Percentiles rank a stretch among this genome's conserved stretches.
Evolutionary conservation across 306 rosid species (phyloP).

Genomic region (Gastrolobium bilobum): DNA sequence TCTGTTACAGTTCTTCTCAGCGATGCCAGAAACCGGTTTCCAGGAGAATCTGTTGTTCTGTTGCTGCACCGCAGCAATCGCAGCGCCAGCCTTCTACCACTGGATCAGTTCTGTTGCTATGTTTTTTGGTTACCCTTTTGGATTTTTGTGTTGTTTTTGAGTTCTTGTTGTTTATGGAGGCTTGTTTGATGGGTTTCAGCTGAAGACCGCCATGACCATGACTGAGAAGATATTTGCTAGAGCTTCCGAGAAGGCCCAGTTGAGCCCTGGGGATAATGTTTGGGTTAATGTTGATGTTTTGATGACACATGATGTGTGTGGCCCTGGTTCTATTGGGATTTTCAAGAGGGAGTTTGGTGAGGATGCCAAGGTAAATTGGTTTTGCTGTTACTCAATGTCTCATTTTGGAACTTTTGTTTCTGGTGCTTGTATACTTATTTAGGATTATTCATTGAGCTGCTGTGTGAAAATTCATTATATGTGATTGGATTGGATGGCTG

Average conservation of each 20-base stretch:
- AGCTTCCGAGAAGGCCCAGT: slow-evolving; percentile 76
- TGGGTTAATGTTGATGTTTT: slow-evolving; percentile 90
- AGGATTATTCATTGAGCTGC: not conserved
- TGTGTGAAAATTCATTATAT: not conserved
- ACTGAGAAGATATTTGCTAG: slow-evolving; percentile 92
- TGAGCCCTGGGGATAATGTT: slow-evolving; percentile 86
- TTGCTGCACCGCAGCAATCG: slow-evolving; percentile 75
- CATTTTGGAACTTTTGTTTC: not conserved
- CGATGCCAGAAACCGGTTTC: slow-evolving; percentile 57
- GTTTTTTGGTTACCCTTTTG: slow-evolving; percentile 14
- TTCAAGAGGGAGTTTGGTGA: slow-evolving; percentile 96
- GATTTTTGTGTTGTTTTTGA: slow-evolving; percentile 22
- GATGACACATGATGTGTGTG: slow-evolving; percentile 97
- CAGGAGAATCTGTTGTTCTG: slow-evolving; percentile 69
- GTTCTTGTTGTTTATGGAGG: slow-evolving; percentile 27
- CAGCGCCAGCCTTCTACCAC: slow-evolving; percentile 84
- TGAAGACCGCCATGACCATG: slow-evolving; percentile 91
- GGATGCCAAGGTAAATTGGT: slow-evolving; percentile 72
- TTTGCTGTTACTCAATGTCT: slow-evolving; percentile 1
- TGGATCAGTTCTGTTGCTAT: slow-evolving; percentile 70
- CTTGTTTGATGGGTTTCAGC: slow-evolving; percentile 57
- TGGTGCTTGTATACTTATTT: not conserved
- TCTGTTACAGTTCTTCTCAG: slow-evolving; percentile 59
- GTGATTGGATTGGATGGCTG: slow-evolving; percentile 12
- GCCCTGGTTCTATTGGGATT: slow-evolving; percentile 95